A percentile compares a stretch with the other conserved stretches of the same genome.
Evolutionary conservation across 208 protist species (phyloP).

Genomic region (Entamoeba invadens): DNA sequence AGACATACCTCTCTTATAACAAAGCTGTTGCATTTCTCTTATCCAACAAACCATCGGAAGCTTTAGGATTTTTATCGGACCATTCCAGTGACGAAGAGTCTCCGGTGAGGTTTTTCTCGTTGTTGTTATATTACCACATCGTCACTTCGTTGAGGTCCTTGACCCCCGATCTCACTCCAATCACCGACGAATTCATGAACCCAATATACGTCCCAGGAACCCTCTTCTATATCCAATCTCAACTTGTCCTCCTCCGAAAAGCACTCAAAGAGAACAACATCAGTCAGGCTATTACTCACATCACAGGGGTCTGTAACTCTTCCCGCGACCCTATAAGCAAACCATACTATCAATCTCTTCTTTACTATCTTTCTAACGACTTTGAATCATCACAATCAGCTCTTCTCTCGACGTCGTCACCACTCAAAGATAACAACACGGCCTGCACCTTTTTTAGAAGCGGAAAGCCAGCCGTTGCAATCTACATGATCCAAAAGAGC

Average conservation of each 20-base stretch:
- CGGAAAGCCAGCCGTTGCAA: not conserved
- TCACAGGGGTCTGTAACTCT: not conserved
- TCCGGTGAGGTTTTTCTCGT: not conserved
- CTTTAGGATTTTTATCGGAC: not conserved
- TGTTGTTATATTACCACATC: not conserved
- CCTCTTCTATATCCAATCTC: not conserved
- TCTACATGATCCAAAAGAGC: not conserved
- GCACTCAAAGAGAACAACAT: not conserved
- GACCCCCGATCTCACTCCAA: not conserved
- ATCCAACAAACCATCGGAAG: not conserved
- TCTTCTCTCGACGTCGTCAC: not conserved
- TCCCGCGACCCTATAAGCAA: not conserved
- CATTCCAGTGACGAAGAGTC: not conserved
- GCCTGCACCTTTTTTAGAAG: not conserved
- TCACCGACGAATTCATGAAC: not conserved
- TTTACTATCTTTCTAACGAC: not conserved
- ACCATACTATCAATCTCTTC: not conserved
- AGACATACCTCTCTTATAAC: not conserved
- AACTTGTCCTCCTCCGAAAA: not conserved
- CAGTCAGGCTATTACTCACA: not conserved
- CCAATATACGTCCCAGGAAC: not conserved
- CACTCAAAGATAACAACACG: not conserved
- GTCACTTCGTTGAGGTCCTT: not conserved
- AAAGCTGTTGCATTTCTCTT: not conserved
- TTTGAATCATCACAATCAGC: not conserved